Conservation (phyloP, 768 basidiomycete species). For the Phaffia australis region DNA sequence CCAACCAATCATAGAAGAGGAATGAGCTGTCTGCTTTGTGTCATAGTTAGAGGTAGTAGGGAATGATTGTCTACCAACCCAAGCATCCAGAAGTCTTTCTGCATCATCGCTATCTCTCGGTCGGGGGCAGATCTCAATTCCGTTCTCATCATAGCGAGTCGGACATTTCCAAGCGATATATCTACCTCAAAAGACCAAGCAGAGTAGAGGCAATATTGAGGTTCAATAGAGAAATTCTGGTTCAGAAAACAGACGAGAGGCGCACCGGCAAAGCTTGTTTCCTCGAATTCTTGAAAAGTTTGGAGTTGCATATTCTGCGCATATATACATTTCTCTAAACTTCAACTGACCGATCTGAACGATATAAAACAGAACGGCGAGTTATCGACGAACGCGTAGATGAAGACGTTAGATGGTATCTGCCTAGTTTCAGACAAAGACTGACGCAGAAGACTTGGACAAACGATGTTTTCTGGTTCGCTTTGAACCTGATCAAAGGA, state of each 20-base stretch:
- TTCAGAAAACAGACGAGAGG: background rate
- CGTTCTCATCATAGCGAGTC: conserved; percentile 37
- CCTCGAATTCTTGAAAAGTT: conserved; percentile 38
- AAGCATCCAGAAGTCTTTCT: conserved; percentile 34
- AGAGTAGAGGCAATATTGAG: background rate
- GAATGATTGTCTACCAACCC: conserved; percentile 24
- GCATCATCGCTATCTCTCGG: conserved; percentile 29
- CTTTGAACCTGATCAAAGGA: conserved; percentile 20
- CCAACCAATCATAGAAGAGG: background rate
- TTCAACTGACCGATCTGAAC: conserved; percentile 28
- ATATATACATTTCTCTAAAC: conserved; percentile 39
- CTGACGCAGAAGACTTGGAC: conserved; percentile 8
- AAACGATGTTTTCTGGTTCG: conserved; percentile 39
- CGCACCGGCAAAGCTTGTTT: conserved; percentile 35
- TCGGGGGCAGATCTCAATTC: conserved; percentile 34
- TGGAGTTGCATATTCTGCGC: conserved; percentile 35
- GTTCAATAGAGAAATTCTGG: background rate
- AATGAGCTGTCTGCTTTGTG: background rate
- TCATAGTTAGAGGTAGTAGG: background rate
- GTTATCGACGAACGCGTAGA: no score
- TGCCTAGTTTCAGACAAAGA: no score
- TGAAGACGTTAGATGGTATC: no score
- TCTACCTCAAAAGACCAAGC: conserved; percentile 16
- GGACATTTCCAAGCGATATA: conserved; percentile 38
- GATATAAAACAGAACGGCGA: background rate